Evolutionary conservation across 371 early-diverging fungal species (phyloP).

Genomic region (Blakeslea trispora): DNA sequence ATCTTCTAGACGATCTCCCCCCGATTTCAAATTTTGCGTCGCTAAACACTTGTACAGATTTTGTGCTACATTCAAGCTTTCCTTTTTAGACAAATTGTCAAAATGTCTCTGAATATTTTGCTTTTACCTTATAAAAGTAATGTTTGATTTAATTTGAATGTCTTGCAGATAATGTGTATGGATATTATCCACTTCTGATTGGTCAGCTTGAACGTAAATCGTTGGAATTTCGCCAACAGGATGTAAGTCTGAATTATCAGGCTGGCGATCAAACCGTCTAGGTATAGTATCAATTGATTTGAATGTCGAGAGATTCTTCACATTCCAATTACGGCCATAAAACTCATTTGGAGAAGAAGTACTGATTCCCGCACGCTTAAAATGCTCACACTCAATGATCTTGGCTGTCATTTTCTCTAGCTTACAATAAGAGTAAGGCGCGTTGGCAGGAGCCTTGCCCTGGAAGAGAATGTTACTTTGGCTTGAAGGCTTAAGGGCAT

Average conservation of each 20-base stretch:
- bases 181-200: constrained; percentile 21
- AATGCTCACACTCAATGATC: constrained; percentile 14
- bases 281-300: constrained; percentile 7
- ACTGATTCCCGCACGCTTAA: constrained; percentile 5
- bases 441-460: constrained; percentile 18
- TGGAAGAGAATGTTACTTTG: constrained; percentile 18
- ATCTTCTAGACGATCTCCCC: constrained; percentile 33
- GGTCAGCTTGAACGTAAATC: constrained; percentile 26
- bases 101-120: background rate
- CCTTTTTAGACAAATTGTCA: too few relatives aligned
- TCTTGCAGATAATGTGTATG: constrained; percentile 30
- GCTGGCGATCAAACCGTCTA: constrained; percentile 14
- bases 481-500: constrained; percentile 5
- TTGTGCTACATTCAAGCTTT: constrained; percentile 18
- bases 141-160: constrained; percentile 19
- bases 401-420: constrained; percentile 10
- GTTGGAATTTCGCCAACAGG: constrained; percentile 36
- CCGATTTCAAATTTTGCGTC: constrained; percentile 29
- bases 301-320: constrained; percentile 4
- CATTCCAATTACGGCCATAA: constrained; percentile 21
- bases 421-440: constrained; percentile 18
- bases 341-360: constrained; percentile 21
- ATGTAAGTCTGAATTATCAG: constrained; percentile 16
- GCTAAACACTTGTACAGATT: constrained; percentile 18
- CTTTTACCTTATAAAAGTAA: constrained; percentile 36